Base-by-base conservation (phyloP, 1,284 basidiomycete genomes). In the Rhodofomes roseus region DNA sequence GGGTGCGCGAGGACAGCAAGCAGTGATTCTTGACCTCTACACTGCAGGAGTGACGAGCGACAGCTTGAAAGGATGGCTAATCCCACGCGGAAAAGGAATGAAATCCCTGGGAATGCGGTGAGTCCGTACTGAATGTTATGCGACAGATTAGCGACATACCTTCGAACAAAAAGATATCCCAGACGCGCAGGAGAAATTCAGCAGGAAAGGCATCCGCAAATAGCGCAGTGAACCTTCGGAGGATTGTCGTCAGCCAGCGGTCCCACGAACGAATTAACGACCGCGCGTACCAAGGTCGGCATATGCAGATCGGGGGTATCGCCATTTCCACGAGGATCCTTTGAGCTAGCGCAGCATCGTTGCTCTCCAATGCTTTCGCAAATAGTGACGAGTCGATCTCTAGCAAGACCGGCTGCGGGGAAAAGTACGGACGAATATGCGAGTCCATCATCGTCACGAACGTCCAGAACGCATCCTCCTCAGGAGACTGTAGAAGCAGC, bases 381-480 rank as follows among this genome's bases (percentile, higher is more conserved):
- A 97, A 95, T 36, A 96, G 76, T 9, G 85, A 79, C 0, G 90
- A 83, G 67, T 96, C 93, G 9, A 94, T 85, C 62, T 93, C 90
- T 62, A 96, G 77, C 67, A 92, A 90, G 8, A 82, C 78, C n/a
- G 84, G 79, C 55, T 81, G 84, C 12, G 80, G 73, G 36, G 88
- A 84, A 71, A 93, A 96, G 73, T 95, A 95, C 3, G 89, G 82
- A 29, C 90, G 87, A 7, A 95, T 77, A 61, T 90, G 84, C 6
- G 85, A 82, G 63, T 92, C 89, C 90, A 93, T 93, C 63, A 92
- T 75, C 1, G 89, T 90, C 9, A 93, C 82, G 67, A 97, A 90
- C 3, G 93, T 93, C 93, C 93, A 97, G 71, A 98, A 98, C 0
- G 93, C 91, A 63, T 96, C 93, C 72, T 97, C 94, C 62, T 95